Evolutionary conservation across 2,329 filamentous ascomycete genomes (phyloP).

Genomic region (Trichoderma harzianum): DNA sequence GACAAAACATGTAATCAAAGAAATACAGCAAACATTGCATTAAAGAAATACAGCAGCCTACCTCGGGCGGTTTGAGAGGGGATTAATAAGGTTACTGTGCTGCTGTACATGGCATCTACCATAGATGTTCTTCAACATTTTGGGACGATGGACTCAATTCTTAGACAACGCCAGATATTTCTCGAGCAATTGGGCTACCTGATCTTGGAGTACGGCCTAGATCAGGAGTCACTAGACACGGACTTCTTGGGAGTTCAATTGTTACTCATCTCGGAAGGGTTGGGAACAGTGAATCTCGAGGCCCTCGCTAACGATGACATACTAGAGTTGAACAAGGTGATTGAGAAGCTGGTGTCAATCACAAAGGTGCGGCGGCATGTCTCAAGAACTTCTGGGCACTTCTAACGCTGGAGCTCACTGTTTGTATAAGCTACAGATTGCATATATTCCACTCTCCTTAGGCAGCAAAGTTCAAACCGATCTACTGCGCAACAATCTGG

Average conservation of each 20-base stretch:
- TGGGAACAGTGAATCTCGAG: not conserved
- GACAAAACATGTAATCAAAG: too few relatives aligned
- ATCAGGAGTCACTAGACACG: not conserved
- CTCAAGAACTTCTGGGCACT: not conserved
- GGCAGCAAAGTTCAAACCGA: not conserved
- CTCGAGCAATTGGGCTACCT: not conserved
- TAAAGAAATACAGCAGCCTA: too few relatives aligned
- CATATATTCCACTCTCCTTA: too few relatives aligned
- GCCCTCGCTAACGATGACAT: not conserved
- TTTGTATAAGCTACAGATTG: not conserved
- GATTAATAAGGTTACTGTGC: too few relatives aligned
- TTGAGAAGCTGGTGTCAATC: not conserved
- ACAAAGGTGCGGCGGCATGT: not conserved
- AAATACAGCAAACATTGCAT: too few relatives aligned
- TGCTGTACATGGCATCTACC: too few relatives aligned
- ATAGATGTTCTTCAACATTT: too few relatives aligned
- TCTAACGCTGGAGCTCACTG: not conserved
- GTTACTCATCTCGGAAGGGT: not conserved
- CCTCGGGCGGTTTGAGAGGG: too few relatives aligned
- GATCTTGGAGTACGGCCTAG: not conserved
- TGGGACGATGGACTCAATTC: too few relatives aligned
- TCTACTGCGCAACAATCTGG: not conserved
- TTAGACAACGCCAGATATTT: not conserved
- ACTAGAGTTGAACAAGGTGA: not conserved
- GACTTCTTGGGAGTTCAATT: accelerated